Percentiles rank a stretch among this genome's conserved stretches.
phyloP scores from a whole-genome alignment of 805 yeast genomes.

The Candida methanosorbosa region DNA sequence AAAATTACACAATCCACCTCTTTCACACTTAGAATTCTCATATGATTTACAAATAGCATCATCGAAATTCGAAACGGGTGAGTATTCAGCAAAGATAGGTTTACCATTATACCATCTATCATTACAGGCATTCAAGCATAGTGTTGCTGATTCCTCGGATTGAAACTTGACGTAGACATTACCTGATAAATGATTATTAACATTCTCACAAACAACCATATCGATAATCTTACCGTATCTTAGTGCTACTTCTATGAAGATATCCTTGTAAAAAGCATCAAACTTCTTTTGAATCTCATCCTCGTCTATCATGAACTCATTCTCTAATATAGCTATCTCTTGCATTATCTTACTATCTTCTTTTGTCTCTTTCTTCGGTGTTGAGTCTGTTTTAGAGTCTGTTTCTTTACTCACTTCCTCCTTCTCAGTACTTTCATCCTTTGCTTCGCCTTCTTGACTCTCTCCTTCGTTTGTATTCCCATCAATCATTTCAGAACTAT shows the following conservation, averaged over 20 bases:
- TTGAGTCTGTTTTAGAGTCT: slow-evolving; percentile 7
- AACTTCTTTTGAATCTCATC: slow-evolving; percentile 37
- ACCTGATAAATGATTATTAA: slow-evolving; percentile 75
- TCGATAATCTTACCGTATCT: slow-evolving; percentile 44
- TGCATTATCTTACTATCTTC: not conserved
- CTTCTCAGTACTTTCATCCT: not conserved
- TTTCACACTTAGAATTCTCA: slow-evolving; percentile 52
- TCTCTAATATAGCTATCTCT: not conserved
- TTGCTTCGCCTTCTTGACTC: not conserved
- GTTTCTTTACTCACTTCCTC: not conserved
- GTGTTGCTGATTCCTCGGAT: slow-evolving; percentile 46
- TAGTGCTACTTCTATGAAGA: slow-evolving; percentile 51
- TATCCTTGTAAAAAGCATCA: slow-evolving; percentile 60
- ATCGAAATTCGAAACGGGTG: slow-evolving; percentile 62
- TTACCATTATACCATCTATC: slow-evolving; percentile 73
- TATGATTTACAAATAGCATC: slow-evolving; percentile 74
- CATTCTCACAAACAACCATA: slow-evolving; percentile 74
- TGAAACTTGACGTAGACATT: slow-evolving; percentile 69
- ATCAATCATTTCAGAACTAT: too few relatives aligned
- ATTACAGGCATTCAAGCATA: slow-evolving; percentile 55
- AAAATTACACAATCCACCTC: slow-evolving; percentile 82
- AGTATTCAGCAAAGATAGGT: slow-evolving; percentile 73
- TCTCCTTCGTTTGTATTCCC: too few relatives aligned
- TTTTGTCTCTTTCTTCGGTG: slow-evolving; percentile 29
- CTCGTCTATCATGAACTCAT: slow-evolving; percentile 10